These are phyloP conservation scores for Ceratobasidium sp. DNA, from an alignment of 1,284 basidiomycete genomes.

Conservation along the genomic window DNA sequence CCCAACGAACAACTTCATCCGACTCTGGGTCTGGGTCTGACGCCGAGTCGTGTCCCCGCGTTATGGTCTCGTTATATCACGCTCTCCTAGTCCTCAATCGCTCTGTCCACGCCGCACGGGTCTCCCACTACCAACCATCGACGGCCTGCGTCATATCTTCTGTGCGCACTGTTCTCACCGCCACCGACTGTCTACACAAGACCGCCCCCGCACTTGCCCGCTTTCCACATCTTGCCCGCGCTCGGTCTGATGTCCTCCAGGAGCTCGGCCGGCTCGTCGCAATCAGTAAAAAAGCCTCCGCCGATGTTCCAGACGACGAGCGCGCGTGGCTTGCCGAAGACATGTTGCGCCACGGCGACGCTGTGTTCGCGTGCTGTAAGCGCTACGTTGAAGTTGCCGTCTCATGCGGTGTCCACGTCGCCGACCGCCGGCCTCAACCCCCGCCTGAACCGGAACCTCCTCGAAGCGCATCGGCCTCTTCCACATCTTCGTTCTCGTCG, in stretches of 20 bases:
- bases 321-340: conserved; percentile 65
- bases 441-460: not conserved
- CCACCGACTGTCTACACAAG: conserved; percentile 86
- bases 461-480: conserved; percentile 55
- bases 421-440: conserved; percentile 1
- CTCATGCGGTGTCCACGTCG: conserved; percentile 29
- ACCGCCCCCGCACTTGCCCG: conserved; percentile 78
- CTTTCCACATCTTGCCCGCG: conserved; percentile 49
- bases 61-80: conserved; percentile 71
- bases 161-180: conserved; percentile 87
- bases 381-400: conserved; percentile 38
- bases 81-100: conserved; percentile 86
- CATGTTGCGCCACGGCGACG: conserved; percentile 78
- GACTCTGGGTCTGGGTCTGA: conserved; percentile 16
- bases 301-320: conserved; percentile 52
- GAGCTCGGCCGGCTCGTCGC: conserved; percentile 86
- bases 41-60: conserved; percentile 43
- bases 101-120: conserved; percentile 79
- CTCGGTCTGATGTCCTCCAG: conserved; percentile 64
- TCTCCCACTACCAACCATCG: conserved; percentile 84
- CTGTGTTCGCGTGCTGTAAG: conserved; percentile 67
- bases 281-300: conserved; percentile 75
- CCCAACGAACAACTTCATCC: not conserved
- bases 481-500: conserved; percentile 66
- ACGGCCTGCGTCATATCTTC: conserved; percentile 93